These are phyloP conservation scores for Aspergillus saccharolyticus DNA, from an alignment of 495 filamentous ascomycete genomes.

Conservation along the genomic window DNA sequence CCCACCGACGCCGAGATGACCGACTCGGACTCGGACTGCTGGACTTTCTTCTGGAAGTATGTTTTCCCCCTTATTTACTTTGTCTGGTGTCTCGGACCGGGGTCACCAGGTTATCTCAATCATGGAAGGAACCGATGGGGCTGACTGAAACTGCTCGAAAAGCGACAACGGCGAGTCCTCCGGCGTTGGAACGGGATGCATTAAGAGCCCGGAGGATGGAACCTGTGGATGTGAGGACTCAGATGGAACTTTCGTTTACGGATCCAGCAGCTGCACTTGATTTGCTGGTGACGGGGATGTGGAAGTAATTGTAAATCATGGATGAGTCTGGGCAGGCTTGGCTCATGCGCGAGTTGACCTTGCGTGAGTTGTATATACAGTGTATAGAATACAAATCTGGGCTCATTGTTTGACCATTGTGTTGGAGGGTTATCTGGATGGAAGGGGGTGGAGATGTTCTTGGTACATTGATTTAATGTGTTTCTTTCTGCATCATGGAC, in stretches of 20 bases:
- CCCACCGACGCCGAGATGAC: conserved; percentile 20
- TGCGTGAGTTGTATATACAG: too few relatives aligned
- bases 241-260: conserved; percentile 31
- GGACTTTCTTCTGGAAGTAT: conserved; percentile 34
- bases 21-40: conserved; percentile 26
- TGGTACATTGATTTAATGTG: too few relatives aligned
- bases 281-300: not conserved
- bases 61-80: not conserved
- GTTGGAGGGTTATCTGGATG: too few relatives aligned
- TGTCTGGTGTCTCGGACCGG: too few relatives aligned
- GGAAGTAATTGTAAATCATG: not conserved
- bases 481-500: too few relatives aligned
- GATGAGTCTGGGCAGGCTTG: too few relatives aligned
- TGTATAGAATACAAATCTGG: too few relatives aligned
- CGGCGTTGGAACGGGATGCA: conserved; percentile 29
- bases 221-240: conserved; percentile 37
- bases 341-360: not conserved
- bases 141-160: not conserved
- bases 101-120: too few relatives aligned
- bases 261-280: conserved; percentile 25
- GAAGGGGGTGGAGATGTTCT: too few relatives aligned
- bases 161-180: conserved; percentile 20
- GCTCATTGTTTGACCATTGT: too few relatives aligned
- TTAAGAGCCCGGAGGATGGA: conserved; percentile 29
- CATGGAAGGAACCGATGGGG: too few relatives aligned